Base-by-base conservation (phyloP, 345 rosid species). In the Citrus glauca region DNA sequence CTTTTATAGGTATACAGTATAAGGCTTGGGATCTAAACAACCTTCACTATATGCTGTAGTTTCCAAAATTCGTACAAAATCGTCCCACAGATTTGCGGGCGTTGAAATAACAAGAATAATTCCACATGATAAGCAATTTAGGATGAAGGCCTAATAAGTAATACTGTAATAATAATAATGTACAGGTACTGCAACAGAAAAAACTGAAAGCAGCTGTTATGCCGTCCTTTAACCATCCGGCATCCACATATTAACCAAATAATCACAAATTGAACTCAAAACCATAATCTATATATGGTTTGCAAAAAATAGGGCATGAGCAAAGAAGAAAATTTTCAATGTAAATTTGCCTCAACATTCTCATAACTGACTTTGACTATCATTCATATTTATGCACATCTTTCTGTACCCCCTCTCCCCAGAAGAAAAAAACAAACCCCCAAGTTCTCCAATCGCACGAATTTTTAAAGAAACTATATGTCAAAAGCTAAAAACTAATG, bases 401-500 rank as follows among this genome's bases (percentile, higher is more conserved):
- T 81, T 81, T 74, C 72, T 81, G 80, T 81, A 78, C 78, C 75
- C 75, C 81, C 60, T 60, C 25, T 67, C 83, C 19, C 50, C 37
- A 7, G 22, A 37, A 14, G 2, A 9, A 56, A 56, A 67, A 30
- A 78, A 27, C 9, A 75, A 75, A 24, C 67, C 71, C 56, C 72
- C 70, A 60, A 68, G 57, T 30, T 60, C 64, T 60, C 40, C 70
- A 38, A 75, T 71, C 27, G 67, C 66, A 65, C 42, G 16, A 64
- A 62, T 57, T 66, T 66, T 66, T 67, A 7, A 77, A 25, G 55
- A 73, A 66, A 32, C 72, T 84, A 79, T 79, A 82, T 70, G 74
- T 79, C 72, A 66, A 79, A 28, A 61, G 69, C 76, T 73, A 75
- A 71, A 61, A 55, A n/a, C 82, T 86, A 84, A 83, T 85, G 94